Base-by-base conservation (phyloP, 352 stramenopile genomes). In the Aphanomyces astaci region DNA sequence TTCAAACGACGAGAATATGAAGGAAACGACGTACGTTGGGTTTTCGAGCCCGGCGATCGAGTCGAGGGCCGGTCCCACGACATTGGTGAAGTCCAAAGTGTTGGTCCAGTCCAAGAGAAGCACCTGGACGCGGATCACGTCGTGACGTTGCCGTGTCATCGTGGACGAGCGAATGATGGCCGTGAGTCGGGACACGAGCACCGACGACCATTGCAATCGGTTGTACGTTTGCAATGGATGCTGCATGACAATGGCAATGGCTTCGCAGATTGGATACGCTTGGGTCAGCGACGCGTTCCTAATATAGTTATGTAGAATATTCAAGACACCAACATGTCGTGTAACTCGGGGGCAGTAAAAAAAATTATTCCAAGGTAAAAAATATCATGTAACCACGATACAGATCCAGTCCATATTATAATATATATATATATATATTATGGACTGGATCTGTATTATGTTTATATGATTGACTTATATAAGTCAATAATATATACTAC, bases 151-250 rank as follows among this genome's bases (percentile, higher is more conserved):
- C 72, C 43, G 28, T 85, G 56, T 66, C 19, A 72, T 84, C 63
- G 81, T 88, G 30, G 78, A 74, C 31, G 78, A 82, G 59, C 78
- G 81, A 46, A 80, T 88, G 54, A 90, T 81, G 13, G 83, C 82
- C 27, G 88, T 78, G 11, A 91, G 60, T 33, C 87, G 73, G 17
- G 83, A 75, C 15, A 80, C 75, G 13, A 92, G 73, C 24, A 75
- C 46, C 15, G 66, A 28, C 27, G 79, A 76, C 49, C 74, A 76
- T 15, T 75, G 66, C 39, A 89, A 70, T 0, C 82, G 84, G n/a
- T 74, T 70, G 28, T 87, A 84, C 31, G 69, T 70, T 39, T 83
- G 84, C 31, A 94, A 52, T 25, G 82, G 80, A 33, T 92, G 84
- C 0, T 78, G 72, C 19, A 92, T 73, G 28, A 92, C n/a, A 53